phyloP scores from a whole-genome alignment of 2,329 filamentous ascomycete genomes.

The Blastomyces silverae region DNA sequence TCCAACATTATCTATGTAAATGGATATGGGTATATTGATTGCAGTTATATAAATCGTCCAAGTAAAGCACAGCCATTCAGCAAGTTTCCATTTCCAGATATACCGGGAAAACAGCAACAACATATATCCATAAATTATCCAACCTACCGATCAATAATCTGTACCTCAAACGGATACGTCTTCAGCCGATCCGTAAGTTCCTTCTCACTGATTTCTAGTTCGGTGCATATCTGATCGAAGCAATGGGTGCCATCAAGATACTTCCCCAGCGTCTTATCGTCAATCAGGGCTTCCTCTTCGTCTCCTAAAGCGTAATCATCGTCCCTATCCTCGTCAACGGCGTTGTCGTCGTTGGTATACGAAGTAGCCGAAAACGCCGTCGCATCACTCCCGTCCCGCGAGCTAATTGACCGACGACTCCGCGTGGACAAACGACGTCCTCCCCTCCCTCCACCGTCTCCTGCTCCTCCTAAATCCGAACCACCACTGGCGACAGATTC shows the following conservation, averaged over 20 bases:
- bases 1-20: background rate
- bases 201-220: constrained; percentile 44
- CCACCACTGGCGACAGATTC: constrained; percentile 16
- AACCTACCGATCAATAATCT: constrained; percentile 42
- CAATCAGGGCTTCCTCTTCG: constrained; percentile 29
- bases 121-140: background rate
- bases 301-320: constrained; percentile 14
- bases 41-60: background rate
- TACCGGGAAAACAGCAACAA: background rate
- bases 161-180: constrained; percentile 39
- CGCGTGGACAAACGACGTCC: background rate
- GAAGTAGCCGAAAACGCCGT: background rate
- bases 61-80: background rate
- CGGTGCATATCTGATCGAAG: constrained; percentile 48
- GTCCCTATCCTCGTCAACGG: constrained; percentile 16
- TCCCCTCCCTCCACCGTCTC: background rate
- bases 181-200: constrained; percentile 41
- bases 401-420: constrained; percentile 6
- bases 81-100: background rate
- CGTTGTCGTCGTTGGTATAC: constrained; percentile 13
- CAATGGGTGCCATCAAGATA: constrained; percentile 46
- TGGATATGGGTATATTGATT: background rate
- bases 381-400: constrained; percentile 2
- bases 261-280: constrained; percentile 35
- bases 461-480: background rate